These are phyloP conservation scores for Gynochthodes officinalis DNA, from an alignment of 257 asterid species.

Conservation along the genomic window DNA sequence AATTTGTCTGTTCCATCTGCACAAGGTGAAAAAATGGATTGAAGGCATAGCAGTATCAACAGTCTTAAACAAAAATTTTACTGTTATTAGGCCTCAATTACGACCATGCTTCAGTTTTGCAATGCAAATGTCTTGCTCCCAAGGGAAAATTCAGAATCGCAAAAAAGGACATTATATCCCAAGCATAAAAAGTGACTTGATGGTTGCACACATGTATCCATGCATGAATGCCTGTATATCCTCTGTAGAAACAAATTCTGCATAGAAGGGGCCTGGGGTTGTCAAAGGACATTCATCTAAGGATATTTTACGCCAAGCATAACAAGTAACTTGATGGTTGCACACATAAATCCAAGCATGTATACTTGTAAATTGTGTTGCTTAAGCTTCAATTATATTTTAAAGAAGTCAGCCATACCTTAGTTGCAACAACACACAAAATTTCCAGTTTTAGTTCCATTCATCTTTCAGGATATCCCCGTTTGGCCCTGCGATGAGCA, in stretches of 20 bases:
- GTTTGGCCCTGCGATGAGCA: slow-evolving; percentile 32
- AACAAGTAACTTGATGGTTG: no score
- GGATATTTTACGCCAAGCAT: no score
- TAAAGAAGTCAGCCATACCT: slow-evolving; percentile 16
- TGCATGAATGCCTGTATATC: not conserved
- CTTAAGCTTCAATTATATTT: not conserved
- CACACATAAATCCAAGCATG: no score
- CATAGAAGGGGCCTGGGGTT: not conserved
- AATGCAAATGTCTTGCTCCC: not conserved
- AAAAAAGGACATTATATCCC: not conserved
- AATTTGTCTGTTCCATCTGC: slow-evolving; percentile 5
- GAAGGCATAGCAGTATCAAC: not conserved
- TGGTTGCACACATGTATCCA: not conserved
- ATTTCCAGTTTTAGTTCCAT: not conserved
- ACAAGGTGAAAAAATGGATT: not conserved
- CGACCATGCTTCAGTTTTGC: not conserved
- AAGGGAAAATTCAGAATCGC: not conserved
- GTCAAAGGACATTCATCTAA: no score
- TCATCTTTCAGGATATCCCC: slow-evolving; percentile 30
- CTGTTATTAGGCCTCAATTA: not conserved
- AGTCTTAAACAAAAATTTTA: not conserved
- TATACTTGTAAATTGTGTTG: no score
- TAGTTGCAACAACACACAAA: not conserved
- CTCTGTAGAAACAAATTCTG: not conserved
- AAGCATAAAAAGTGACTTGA: not conserved